phyloP scores from a whole-genome alignment of 257 asterid genomes.

The Fraxinus americana region DNA sequence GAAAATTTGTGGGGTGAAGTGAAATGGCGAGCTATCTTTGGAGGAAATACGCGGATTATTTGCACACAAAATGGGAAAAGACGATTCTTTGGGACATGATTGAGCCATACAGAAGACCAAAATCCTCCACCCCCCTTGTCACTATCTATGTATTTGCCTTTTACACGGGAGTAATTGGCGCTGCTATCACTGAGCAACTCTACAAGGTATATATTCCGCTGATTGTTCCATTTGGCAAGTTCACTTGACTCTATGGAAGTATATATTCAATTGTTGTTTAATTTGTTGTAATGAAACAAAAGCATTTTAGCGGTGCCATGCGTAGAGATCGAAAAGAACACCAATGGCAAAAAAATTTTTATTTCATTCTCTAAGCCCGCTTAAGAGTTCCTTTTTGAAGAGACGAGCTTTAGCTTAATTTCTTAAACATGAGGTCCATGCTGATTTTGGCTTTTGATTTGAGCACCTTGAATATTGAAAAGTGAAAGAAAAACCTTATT shows the following conservation, averaged over 20 bases:
- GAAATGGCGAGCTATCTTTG: conserved; percentile 71
- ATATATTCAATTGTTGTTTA: too few relatives aligned
- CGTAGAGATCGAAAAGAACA: too few relatives aligned
- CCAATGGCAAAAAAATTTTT: too few relatives aligned
- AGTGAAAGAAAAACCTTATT: too few relatives aligned
- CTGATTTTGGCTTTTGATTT: not conserved
- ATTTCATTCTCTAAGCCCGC: not conserved
- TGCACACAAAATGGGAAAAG: conserved; percentile 75
- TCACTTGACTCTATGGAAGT: not conserved
- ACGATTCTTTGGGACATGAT: conserved; percentile 91
- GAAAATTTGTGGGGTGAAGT: conserved; percentile 11
- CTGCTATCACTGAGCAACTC: conserved; percentile 85
- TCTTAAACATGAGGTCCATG: not conserved
- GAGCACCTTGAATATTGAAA: too few relatives aligned
- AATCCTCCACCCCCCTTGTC: conserved; percentile 77
- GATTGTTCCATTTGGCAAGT: not conserved
- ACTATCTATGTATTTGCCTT: conserved; percentile 71
- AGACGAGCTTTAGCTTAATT: not conserved
- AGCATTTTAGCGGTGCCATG: not conserved
- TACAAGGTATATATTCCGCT: conserved; percentile 52
- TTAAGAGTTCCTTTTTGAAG: not conserved
- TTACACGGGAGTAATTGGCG: conserved; percentile 85
- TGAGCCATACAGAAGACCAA: conserved; percentile 85
- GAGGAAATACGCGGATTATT: conserved; percentile 87
- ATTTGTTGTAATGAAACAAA: not conserved